Percentiles rank a stretch among this genome's conserved stretches.
Conservation (phyloP, 768 basidiomycete species). For the Mycena metata region DNA sequence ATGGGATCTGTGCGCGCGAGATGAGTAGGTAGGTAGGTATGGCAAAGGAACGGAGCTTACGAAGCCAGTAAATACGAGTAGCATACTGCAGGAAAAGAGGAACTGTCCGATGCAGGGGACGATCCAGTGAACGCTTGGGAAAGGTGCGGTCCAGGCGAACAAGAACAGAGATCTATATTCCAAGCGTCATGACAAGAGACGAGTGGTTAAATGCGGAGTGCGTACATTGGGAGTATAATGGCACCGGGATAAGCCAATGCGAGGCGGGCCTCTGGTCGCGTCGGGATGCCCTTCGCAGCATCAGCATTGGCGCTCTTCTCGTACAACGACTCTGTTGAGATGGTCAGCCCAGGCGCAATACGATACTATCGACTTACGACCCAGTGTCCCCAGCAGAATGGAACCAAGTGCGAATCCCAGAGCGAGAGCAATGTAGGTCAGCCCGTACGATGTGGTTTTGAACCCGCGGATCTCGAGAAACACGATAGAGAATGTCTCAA, state of each 20-base stretch:
- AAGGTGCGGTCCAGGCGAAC: conserved; percentile 37
- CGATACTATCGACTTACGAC: conserved; percentile 15
- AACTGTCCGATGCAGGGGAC: conserved; percentile 33
- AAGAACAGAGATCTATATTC: conserved; percentile 29
- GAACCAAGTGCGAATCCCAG: conserved; percentile 25
- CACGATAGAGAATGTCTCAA: conserved; percentile 30
- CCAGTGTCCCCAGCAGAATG: conserved; percentile 16
- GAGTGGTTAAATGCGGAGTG: background rate
- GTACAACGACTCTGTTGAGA: conserved; percentile 26
- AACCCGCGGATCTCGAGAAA: conserved; percentile 32
- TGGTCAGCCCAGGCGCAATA: background rate
- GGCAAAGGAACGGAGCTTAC: background rate
- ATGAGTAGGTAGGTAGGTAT: background rate
- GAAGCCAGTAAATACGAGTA: conserved; percentile 35
- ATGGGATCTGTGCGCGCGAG: conserved; percentile 22
- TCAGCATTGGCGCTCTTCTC: conserved; percentile 14
- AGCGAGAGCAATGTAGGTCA: conserved; percentile 35
- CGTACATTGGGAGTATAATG: conserved; percentile 26
- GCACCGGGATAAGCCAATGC: conserved; percentile 28
- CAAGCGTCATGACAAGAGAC: background rate
- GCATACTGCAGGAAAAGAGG: conserved; percentile 31
- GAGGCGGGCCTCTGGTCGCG: conserved; percentile 32
- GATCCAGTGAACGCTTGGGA: conserved; percentile 31
- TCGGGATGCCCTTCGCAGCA: conserved; percentile 17
- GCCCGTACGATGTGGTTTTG: conserved; percentile 22